Conservation (phyloP, 2,329 filamentous ascomycete species). For the Fusarium setosum region DNA sequence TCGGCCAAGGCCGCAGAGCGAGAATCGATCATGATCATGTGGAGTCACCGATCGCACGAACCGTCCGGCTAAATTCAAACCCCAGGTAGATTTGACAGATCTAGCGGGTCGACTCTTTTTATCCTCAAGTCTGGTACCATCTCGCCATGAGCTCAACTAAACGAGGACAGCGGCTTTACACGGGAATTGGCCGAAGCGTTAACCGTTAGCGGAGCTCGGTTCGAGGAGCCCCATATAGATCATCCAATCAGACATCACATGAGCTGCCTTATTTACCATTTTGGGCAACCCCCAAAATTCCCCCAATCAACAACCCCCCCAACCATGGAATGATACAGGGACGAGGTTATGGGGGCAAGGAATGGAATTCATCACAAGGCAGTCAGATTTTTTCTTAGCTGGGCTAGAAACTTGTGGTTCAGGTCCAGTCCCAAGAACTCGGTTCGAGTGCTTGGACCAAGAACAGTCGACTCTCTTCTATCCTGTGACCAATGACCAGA, state of each 20-base stretch:
- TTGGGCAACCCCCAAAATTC: constrained; percentile 20
- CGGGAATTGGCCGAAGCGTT: constrained; percentile 1
- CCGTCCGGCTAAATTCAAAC: constrained; percentile 1
- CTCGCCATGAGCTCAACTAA: not conserved
- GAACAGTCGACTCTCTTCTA: not conserved
- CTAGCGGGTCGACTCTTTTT: not conserved
- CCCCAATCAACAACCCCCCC: constrained; percentile 1
- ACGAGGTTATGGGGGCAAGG: not conserved
- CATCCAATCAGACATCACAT: constrained; percentile 16
- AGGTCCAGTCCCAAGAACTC: not conserved
- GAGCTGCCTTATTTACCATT: constrained; percentile 6
- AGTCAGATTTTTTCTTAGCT: not conserved
- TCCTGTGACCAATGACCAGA: not conserved
- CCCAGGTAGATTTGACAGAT: not conserved
- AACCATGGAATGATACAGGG: no score
- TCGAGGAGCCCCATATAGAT: not conserved
- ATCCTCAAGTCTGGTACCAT: no score
- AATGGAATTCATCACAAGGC: not conserved
- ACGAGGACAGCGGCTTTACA: not conserved
- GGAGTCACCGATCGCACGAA: not conserved
- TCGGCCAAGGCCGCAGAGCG: not conserved
- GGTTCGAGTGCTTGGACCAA: not conserved
- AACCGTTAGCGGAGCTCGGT: not conserved
- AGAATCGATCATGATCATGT: not conserved
- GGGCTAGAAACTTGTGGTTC: no score